Base-by-base conservation (phyloP, 306 rosid genomes). In the Quercus aquifolioides region DNA sequence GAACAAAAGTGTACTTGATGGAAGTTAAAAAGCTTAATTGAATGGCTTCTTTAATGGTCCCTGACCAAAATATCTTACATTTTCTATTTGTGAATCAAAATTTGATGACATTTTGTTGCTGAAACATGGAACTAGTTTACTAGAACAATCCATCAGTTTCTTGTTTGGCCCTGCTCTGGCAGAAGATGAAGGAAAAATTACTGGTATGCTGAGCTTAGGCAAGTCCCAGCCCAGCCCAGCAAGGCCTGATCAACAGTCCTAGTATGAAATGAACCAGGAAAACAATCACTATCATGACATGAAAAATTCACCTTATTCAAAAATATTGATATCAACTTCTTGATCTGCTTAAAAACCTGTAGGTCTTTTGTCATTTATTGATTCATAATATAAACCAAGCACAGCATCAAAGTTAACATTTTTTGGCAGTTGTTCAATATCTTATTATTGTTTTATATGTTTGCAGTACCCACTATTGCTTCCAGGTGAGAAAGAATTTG, bases 401-500 rank as follows among this genome's bases (percentile, higher is more conserved):
- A 10, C 49, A 6, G 23, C 31, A 28, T 30, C 4, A 6, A 18
- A 33, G 46, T 7, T 12, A 49, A 3, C 54, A 65, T 30, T 10
- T 31, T 65, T 31, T 30, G 5, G 1, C 20, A 64, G 60, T 12
- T 17, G 64, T 59, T 64, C 54, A 41, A 76, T 69, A 63, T 41
- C 52, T 75, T 55, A 52, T 49, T 59, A n/a, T 64, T 38, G 31
- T 78, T 55, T 58, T 77, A 6, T 85, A 15, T 79, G 84, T 76
- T 78, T 86, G 85, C 92, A 94, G 99, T 91, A 12, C 64, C 99
- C 99, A 11, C 89, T 94, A 59, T 76, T 94, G 89, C 76, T 55
- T 59, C 90, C 97, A 6, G 97, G 87, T 31, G 88, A 63, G 5
- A 30, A 83, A 73, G 99, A 94, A 84, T 94, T 90, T 79, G 89